Evolutionary conservation across 169 alveolate genomes (phyloP).

Genomic region (Plasmodium falciparum): DNA sequence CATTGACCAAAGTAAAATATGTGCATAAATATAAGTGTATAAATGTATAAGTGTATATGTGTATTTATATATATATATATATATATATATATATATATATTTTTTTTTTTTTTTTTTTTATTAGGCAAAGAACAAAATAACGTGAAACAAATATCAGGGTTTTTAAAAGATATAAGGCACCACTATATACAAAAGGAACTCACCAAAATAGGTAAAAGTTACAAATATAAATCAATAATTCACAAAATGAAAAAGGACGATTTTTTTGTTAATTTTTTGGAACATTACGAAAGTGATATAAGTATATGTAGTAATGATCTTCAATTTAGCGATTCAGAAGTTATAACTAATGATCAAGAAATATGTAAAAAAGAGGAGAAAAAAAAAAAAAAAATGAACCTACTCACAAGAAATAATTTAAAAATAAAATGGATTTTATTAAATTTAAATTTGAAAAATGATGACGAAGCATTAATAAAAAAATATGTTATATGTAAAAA

Average conservation of each 20-base stretch:
- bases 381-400: slow-evolving; percentile 10
- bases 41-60: too few relatives aligned
- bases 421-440: slow-evolving; percentile 68
- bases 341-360: slow-evolving; percentile 24
- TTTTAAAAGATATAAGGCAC: slow-evolving; percentile 28
- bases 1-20: slow-evolving; percentile 32
- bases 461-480: slow-evolving; percentile 46
- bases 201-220: not conserved
- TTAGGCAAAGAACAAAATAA: slow-evolving; percentile 35
- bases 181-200: slow-evolving; percentile 20
- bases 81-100: not conserved
- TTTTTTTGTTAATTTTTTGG: slow-evolving; percentile 9
- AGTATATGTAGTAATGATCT: slow-evolving; percentile 64
- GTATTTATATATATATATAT: not conserved
- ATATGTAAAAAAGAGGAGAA: slow-evolving; percentile 1
- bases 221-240: slow-evolving; percentile 16
- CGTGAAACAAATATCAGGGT: slow-evolving; percentile 35
- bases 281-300: slow-evolving; percentile 60
- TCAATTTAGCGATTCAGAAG: slow-evolving; percentile 53
- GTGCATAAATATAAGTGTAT: not conserved
- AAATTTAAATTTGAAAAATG: slow-evolving; percentile 63
- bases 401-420: slow-evolving; percentile 42
- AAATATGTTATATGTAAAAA: slow-evolving; percentile 56
- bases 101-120: not conserved
- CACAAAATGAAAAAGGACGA: slow-evolving; percentile 17